phyloP scores from a whole-genome alignment of 768 basidiomycete genomes.

The Asterophora lycoperdoides region DNA sequence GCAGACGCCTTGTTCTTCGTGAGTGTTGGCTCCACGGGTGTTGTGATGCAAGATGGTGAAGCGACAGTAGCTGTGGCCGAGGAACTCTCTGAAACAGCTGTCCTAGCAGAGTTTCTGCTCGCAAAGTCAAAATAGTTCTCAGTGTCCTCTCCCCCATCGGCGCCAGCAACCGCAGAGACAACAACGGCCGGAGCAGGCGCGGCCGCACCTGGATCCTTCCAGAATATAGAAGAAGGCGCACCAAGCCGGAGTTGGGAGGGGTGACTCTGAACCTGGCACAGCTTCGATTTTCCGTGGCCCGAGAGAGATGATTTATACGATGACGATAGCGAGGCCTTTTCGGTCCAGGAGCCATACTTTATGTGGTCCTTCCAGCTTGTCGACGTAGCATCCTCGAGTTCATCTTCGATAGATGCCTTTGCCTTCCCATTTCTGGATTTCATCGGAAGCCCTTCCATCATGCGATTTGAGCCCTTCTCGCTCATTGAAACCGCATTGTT shows the following conservation, averaged over 20 bases:
- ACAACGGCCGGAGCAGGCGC: conserved; percentile 51
- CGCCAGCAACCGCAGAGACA: conserved; percentile 45
- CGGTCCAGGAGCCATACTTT: conserved; percentile 35
- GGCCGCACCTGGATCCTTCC: conserved; percentile 51
- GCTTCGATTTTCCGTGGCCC: conserved; percentile 30
- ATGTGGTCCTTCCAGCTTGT: conserved; percentile 35
- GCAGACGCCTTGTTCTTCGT: conserved; percentile 21
- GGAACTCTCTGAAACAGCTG: conserved; percentile 33
- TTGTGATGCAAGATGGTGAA: conserved; percentile 38
- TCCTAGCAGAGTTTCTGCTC: conserved; percentile 17
- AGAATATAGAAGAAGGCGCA: conserved; percentile 33
- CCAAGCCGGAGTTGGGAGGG: conserved; percentile 39
- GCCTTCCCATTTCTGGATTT: conserved; percentile 30
- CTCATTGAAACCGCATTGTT: conserved; percentile 2
- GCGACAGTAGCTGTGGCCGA: conserved; percentile 37
- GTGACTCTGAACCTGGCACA: conserved; percentile 19
- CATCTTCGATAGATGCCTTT: conserved; percentile 26
- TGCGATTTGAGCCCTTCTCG: conserved; percentile 19
- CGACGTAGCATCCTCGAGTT: conserved; percentile 30
- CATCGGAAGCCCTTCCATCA: conserved; percentile 28
- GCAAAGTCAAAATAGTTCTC: conserved; percentile 35
- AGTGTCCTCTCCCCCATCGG: conserved; percentile 35
- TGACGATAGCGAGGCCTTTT: conserved; percentile 32
- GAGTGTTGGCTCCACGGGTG: conserved; percentile 21
- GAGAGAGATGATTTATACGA: conserved; percentile 34